A percentile compares a stretch with the other conserved stretches of the same genome.
Conservation (phyloP, 192 early-diverging fungal species). For the Coemansia sp. region DNA sequence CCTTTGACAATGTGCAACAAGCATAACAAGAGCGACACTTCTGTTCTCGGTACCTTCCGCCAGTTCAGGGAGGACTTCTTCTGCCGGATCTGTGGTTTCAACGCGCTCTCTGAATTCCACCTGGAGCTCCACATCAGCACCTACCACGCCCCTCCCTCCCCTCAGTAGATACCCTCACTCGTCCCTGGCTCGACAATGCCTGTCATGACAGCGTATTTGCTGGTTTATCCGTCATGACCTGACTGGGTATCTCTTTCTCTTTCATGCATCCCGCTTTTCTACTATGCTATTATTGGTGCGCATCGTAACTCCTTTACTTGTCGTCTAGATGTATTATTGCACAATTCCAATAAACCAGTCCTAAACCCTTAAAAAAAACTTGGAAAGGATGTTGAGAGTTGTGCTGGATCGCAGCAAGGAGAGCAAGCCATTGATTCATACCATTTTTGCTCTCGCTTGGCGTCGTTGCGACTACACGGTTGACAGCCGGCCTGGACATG, state of each 20-base stretch:
- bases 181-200: neutral
- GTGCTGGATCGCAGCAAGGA: neutral
- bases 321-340: conserved; percentile 3
- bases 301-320: neutral
- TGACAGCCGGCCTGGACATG: neutral
- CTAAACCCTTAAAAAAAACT: neutral
- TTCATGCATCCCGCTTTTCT: neutral
- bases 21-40: conserved; percentile 9
- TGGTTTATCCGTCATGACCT: neutral
- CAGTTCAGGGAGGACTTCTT: conserved; percentile 45
- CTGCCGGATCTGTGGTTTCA: conserved; percentile 50
- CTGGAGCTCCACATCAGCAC: conserved; percentile 36
- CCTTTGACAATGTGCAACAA: conserved; percentile 27
- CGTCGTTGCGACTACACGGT: neutral
- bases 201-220: neutral
- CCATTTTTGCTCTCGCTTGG: neutral
- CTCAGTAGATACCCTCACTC: neutral
- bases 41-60: conserved; percentile 12
- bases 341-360: conserved; percentile 1
- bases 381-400: neutral
- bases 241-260: neutral
- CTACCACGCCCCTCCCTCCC: neutral
- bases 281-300: neutral
- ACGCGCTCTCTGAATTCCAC: conserved; percentile 43
- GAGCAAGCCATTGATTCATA: neutral